Evolutionary conservation across 148 eudicot genomes (phyloP), one percentile per base, ranked within the genome.

Genomic region (Camellia lanceoleosa): DNA sequence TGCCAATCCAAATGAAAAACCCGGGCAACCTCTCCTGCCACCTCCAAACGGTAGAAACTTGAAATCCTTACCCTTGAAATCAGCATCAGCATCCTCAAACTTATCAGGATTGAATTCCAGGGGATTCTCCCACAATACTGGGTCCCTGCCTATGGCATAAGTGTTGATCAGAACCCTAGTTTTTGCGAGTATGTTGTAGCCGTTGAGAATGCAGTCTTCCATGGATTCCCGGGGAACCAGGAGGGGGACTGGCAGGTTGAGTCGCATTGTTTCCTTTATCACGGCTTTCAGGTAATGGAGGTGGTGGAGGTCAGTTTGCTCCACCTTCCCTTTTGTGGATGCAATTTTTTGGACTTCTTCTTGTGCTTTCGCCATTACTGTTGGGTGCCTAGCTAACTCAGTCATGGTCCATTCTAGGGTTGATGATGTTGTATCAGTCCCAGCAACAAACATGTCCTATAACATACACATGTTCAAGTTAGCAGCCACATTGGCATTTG

Each of bases 391-490:
- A 7, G 76, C 82, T 66, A 88, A 83, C 74, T 81, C 82, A 0
- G 88, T 81, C 82, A 88, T 77, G 9, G 90, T 81, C 88, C 90
- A 87, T 72, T 85, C 88, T 11, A 85, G 70, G n/a, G 84, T 84
- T 73, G 90, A 82, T 66, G 82, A 83, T 76, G 90, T 78, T 72
- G 90, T 87, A 42, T 87, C 90, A 5, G 86, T 87, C 15, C 90
- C 90, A 47, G 88, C 88, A 5, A 83, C 85, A 77, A 88, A 88
- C 85, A 88, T 88, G 82, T 88, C 90, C 88, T 87, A 85, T 47
- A 47, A 7, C 14, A 11, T 23, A 23, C 30, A 23, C 30, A 23
- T 23, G 30, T 23, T 23, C 30, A 23, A 23, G 30, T 23, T 23
- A 23, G 30, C 30, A 23, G 30, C 30, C 30, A 23, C 30, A 23